Evolutionary conservation across 164 flowering plant species (phyloP), one percentile per base, ranked within the genome.

Genomic region (Tinospora cordifolia): DNA sequence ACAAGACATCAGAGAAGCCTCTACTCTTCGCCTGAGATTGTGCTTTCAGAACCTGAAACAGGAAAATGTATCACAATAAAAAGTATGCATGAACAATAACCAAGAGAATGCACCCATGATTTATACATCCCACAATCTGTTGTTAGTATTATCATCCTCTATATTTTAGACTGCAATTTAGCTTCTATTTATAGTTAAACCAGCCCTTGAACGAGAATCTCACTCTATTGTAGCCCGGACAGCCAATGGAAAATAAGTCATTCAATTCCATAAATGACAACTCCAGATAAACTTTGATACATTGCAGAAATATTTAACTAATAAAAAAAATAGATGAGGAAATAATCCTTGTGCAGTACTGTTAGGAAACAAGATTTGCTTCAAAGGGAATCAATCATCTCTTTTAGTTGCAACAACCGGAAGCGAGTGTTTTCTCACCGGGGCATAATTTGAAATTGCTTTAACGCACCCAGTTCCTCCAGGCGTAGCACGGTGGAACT

Each of bases 401-500:
- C 47, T 44, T 44, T 44, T 11, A 14, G 47, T 5, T 44, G 2
- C 47, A 44, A 44, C 19, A 19, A 47, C 54, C 14, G 4, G 11
- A 19, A 13, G 14, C 11, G n/a, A 4, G 24, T 19, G 24, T 19
- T 54, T 19, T 54, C 79, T 72, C 58, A 94, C 98, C 21, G 96
- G 93, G 2, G 88, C 90, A 75, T 93, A 93, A 68, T 90, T 90
- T 27, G 84, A 47, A n/a, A 88, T 84, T 17, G 84, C 63, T 80
- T 94, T 94, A 38, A 91, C 83, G 10, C 91, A 86, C 71, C 98
- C 98, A 71, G 87, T 73, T 41, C 98, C 98, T 24, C 98, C 97
- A 51, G 79, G 88, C 44, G 86, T 65, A 2, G 98, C 90, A 10
- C 97, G 96, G 69, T 84, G 88, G 71, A 73, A 81, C 60, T 86